Base-by-base conservation (phyloP, 768 basidiomycete genomes). In the Termitomyces sp. region DNA sequence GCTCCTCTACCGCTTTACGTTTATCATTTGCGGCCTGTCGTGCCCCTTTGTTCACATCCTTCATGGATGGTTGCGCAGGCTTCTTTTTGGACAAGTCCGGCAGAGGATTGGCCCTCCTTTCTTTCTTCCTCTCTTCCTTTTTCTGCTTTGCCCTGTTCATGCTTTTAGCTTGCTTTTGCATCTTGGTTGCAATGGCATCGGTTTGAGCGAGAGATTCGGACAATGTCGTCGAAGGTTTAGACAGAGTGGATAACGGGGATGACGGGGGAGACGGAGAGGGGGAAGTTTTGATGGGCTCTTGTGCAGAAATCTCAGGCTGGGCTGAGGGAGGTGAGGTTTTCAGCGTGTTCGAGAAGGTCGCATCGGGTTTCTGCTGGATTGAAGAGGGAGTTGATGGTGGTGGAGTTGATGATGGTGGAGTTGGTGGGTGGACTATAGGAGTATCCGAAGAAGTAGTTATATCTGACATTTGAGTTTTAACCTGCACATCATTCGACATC, bases 401-500 rank as follows among this genome's bases (percentile, higher is more conserved):
- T 30, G n/a, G 12, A 12, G 18, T 20, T 13, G 38, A 8, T 26
- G 2, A 4, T 26, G 26, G 26, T 26, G 26, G 26, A 30, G 38
- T 38, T 13, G 35, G 51, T 14, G 26, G 38, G 18, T 40, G 36
- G 28, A 13, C 26, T 13, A n/a, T 12, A 40, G 51, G 18, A n/a
- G 38, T 6, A 52, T 40, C 26, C 18, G 26, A 3, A 7, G 49
- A 36, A 13, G 51, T 22, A 24, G 35, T 20, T 26, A 12, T 2
- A 38, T 51, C 50, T 38, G 32, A 5, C 45, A 8, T 26, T 53
- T 28, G 22, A 20, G 60, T 24, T 18, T 32, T 6, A 13, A 45
- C 33, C 22, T 26, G 8, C n/a, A 61, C 32, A 32, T 30, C 40
- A 32, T 58, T 62, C 7, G 57, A 60, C 57, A 63, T 35, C 58